Evolutionary conservation across 345 rosid genomes (phyloP), one percentile per base, ranked within the genome.

Genomic region (Brassica juncea): DNA sequence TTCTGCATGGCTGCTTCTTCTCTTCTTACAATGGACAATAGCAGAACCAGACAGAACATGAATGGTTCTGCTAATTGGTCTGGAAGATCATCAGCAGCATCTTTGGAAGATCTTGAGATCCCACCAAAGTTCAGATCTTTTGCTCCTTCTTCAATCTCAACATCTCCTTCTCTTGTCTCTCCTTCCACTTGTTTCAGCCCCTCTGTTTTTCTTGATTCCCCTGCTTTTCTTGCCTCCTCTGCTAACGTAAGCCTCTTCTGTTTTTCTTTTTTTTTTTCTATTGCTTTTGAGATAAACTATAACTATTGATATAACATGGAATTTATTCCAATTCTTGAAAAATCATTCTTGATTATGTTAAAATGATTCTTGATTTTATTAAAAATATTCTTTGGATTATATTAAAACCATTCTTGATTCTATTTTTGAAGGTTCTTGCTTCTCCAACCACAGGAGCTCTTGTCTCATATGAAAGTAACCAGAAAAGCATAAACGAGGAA

Each of bases 381-480:
- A 94, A 97, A 37, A 8, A 12, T 14, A 75, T 84, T 80, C 81
- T 89, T 16, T 23, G 25, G 49, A 37, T 44, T 30, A 32, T 82
- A 31, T 37, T 79, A 94, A 97, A 37, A 8, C 49, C 49, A 73
- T 84, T 80, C 81, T 89, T 16, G 83, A 88, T 37, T 92, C 98
- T 66, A 12, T 98, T 92, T 30, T 37, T 82, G 32, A 77, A 94
- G 98, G 79, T 86, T 80, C 81, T 89, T 16, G 84, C 89, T 39
- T 92, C 98, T 66, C 98, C 98, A 44, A 89, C 97, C 0, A 88
- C 94, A 8, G 97, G 95, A 63, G 82, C 91, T 70, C 83, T 87
- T 11, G 67, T 82, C 31, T 84, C 86, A 84, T 68, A 80, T 47
- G 31, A 80, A 84, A 80, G 16, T 32, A 79, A 81, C 39, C 70